These are phyloP conservation scores for Sextonia rubra DNA, from an alignment of 164 flowering plant genomes.

Conservation along the genomic window DNA sequence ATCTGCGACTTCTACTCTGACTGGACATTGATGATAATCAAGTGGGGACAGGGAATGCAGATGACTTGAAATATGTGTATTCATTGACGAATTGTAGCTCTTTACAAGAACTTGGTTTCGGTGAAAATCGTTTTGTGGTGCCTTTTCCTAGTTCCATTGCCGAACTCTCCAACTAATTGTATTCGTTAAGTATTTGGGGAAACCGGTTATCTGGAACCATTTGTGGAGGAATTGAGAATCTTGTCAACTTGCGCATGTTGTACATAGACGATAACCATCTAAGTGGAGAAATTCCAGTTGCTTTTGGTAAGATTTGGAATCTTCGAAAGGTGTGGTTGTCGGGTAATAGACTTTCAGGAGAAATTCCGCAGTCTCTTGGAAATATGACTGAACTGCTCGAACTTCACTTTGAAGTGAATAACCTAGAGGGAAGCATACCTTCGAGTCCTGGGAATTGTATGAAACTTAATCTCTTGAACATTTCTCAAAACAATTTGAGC, in stretches of 20 bases:
- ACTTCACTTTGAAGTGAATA: neutral
- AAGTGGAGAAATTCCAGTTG: constrained; percentile 23
- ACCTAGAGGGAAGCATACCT: constrained; percentile 7
- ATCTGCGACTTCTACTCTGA: no score
- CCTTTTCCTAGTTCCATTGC: constrained; percentile 20
- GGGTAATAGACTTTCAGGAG: constrained; percentile 18
- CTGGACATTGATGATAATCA: neutral
- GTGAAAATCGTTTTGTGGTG: constrained; percentile 18
- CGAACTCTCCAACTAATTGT: constrained; percentile 20
- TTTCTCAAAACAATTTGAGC: constrained; percentile 4
- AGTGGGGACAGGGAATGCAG: neutral
- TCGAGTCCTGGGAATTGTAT: neutral
- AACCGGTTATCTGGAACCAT: constrained; percentile 29
- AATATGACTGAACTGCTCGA: constrained; percentile 13
- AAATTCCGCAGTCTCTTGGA: constrained; percentile 25
- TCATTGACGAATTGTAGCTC: constrained; percentile 14
- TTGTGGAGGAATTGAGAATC: constrained; percentile 27
- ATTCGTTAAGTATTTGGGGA: neutral
- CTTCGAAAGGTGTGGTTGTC: constrained; percentile 9
- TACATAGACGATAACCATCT: constrained; percentile 12
- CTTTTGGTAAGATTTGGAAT: constrained; percentile 23
- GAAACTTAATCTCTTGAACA: neutral
- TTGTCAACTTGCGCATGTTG: constrained; percentile 14
- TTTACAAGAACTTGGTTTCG: neutral
- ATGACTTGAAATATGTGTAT: neutral